Base-by-base conservation (phyloP, 1,284 basidiomycete species). In the Leccinum subatratum region DNA sequence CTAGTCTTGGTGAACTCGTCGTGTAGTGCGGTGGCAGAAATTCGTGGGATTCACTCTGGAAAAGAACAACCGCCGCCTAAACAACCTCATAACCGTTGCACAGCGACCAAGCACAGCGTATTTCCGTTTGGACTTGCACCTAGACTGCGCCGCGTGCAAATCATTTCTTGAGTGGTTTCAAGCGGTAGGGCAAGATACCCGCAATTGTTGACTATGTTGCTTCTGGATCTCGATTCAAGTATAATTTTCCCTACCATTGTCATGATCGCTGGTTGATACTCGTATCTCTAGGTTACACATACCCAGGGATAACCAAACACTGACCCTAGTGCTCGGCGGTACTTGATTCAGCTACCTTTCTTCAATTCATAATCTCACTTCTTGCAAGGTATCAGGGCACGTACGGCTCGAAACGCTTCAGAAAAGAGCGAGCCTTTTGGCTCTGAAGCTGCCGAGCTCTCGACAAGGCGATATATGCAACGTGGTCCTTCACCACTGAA, bases 191-290 rank as follows among this genome's bases (percentile, higher is more conserved):
- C 18, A 86, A 85, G 71, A 86, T 96, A 65, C 82, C 89, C 2
- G 96, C 91, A 9, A 81, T 97, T 6, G 94, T 98, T 25, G 96
- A 99, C 64, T 98, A 94, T 77, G 95, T 98, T 68, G 90, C 95
- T 59, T 85, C 94, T 56, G 95, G 95, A 56, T 96, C 95, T 6
- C 87, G 95, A 63, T 97, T 95, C 87, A 98, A 96, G 91, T 93
- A 68, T 74, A 42, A 22, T 37, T 60, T 61, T 22, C 28, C 54
- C 4, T 37, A 56, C 60, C 30, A 25, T 62, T 68, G 16, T 34
- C 30, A 37, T 39, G 18, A 58, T 28, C 45, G 3, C 5, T 64
- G 34, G 28, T 63, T 72, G 18, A 76, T 48, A 22, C 12, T 9
- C 22, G 25, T 1, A 63, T 48, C 48, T 51, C 18, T 70, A 94